phyloP scores from a whole-genome alignment of 2,329 filamentous ascomycete species.

The Myrmaecium sp. region DNA sequence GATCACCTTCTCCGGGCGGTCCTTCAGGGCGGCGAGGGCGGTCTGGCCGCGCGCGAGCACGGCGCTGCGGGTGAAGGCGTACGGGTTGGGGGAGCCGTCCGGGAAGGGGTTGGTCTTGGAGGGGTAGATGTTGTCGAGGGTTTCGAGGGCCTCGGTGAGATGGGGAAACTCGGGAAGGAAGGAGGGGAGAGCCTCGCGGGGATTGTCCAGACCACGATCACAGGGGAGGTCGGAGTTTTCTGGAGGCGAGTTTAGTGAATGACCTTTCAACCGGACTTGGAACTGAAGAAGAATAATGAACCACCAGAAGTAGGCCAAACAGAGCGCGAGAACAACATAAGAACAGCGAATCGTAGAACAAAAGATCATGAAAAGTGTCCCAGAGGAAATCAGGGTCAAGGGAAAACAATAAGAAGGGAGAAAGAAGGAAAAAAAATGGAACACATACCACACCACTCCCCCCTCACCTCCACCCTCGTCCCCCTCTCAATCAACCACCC shows the following conservation, averaged over 20 bases:
- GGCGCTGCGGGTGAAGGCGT: constrained; percentile 35
- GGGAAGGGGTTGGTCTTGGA: constrained; percentile 36
- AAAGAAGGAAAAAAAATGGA: constrained; percentile 1
- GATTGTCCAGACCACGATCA: too few species aligned
- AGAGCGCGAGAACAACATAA: constrained; percentile 1
- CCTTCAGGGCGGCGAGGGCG: constrained; percentile 32
- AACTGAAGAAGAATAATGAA: background rate
- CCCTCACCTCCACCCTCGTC: constrained; percentile 38
- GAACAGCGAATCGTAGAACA: background rate
- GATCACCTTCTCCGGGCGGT: constrained; percentile 42
- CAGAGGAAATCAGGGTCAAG: too few species aligned
- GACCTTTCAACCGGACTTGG: background rate
- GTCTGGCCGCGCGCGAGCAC: constrained; percentile 39
- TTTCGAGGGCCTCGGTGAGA: constrained; percentile 40
- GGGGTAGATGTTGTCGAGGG: constrained; percentile 42
- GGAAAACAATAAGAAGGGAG: background rate
- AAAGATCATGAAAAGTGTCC: too few species aligned
- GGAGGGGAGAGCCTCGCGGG: constrained; percentile 30
- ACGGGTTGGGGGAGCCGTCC: constrained; percentile 19
- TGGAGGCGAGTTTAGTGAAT: constrained; percentile 5
- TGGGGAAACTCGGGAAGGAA: constrained; percentile 34
- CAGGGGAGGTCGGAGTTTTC: constrained; percentile 36
- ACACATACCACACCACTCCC: constrained; percentile 45
- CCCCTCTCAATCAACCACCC: constrained; percentile 40
- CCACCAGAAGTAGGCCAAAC: background rate